phyloP scores from a whole-genome alignment of 83 land plant species.

The Diphasiastrum complanatum region DNA sequence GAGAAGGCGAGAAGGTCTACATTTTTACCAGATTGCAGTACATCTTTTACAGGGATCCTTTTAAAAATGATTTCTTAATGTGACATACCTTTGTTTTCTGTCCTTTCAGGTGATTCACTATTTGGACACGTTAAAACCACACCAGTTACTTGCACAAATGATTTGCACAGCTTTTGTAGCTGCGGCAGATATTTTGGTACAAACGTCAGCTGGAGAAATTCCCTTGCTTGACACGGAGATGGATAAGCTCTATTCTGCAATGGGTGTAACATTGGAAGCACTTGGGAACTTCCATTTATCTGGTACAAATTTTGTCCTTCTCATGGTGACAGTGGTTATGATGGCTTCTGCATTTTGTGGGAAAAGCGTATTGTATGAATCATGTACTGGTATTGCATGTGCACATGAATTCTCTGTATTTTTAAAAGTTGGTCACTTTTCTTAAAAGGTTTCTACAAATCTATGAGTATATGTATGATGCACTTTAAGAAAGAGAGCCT shows the following conservation, averaged over 20 bases:
- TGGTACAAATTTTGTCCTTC: too few species aligned
- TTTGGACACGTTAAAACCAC: slow-evolving; percentile 82
- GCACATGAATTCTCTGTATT: too few species aligned
- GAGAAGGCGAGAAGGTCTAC: slow-evolving; percentile 91
- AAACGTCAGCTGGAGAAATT: slow-evolving; percentile 48
- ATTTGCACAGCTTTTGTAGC: slow-evolving; percentile 84
- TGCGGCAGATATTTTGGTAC: slow-evolving; percentile 50
- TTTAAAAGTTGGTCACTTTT: too few species aligned
- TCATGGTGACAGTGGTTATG: too few species aligned
- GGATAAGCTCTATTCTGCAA: slow-evolving; percentile 59
- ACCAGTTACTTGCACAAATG: slow-evolving; percentile 85
- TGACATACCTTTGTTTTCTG: not conserved
- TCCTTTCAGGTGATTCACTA: slow-evolving; percentile 73
- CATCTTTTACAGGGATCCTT: not conserved
- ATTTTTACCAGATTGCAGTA: not conserved
- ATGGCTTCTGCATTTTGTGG: too few species aligned
- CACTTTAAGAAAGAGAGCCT: too few species aligned
- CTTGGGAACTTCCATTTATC: slow-evolving; percentile 40
- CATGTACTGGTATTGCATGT: too few species aligned
- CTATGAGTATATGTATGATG: too few species aligned
- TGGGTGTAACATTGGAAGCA: slow-evolving; percentile 48
- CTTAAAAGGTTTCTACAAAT: too few species aligned
- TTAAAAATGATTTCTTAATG: not conserved
- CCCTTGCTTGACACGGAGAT: slow-evolving; percentile 49
- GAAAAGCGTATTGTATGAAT: too few species aligned